Percentiles rank a stretch among this genome's conserved stretches.
phyloP scores from a whole-genome alignment of 148 eudicot genomes.

The Euryodendron excelsum region DNA sequence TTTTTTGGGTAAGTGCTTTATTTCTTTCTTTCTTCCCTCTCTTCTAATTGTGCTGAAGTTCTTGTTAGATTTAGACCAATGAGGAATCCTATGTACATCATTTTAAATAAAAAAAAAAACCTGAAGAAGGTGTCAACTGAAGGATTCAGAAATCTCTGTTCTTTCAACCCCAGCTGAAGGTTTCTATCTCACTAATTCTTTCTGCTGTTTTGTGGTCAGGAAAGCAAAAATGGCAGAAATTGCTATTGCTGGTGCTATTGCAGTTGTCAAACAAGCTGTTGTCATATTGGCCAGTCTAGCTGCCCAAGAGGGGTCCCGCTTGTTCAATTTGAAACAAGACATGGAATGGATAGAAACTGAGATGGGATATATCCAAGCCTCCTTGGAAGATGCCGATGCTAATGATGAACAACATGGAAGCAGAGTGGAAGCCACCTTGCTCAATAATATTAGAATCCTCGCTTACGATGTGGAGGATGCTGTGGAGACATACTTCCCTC shows the following conservation, averaged over 20 bases:
- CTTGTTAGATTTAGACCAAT: too few relatives aligned
- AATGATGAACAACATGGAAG: neutral
- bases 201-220: neutral
- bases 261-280: neutral
- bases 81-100: too few relatives aligned
- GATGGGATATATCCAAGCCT: conserved; percentile 8
- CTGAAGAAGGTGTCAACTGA: too few relatives aligned
- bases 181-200: too few relatives aligned
- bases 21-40: too few relatives aligned
- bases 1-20: too few relatives aligned
- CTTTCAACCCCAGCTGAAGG: too few relatives aligned
- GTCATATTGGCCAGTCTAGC: neutral
- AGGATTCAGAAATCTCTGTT: too few relatives aligned
- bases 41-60: too few relatives aligned
- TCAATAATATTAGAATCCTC: conserved; percentile 2
- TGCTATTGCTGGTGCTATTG: neutral
- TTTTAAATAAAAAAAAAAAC: too few relatives aligned
- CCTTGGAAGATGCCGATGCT: conserved; percentile 13
- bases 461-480: conserved; percentile 12
- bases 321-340: neutral
- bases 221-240: conserved; percentile 3
- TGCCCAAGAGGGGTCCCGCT: neutral
- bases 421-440: neutral
- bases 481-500: conserved; percentile 4
- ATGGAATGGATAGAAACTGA: neutral